Evolutionary conservation across 1,139 yeast genomes (phyloP).

Genomic region (Lodderomyces jiufengensis): DNA sequence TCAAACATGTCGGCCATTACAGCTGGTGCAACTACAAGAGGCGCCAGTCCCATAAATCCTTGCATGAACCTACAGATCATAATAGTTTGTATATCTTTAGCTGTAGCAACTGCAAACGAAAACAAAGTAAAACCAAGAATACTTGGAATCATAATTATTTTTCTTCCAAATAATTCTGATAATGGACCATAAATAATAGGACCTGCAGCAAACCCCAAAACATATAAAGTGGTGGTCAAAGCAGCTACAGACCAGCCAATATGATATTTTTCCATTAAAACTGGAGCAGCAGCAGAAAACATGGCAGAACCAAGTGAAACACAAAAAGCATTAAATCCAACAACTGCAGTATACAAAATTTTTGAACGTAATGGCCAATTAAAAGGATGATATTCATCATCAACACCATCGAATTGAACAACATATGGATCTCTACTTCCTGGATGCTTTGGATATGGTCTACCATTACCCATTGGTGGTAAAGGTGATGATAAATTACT

Average conservation of each 20-base stretch:
- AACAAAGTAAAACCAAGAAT: conserved; percentile 32
- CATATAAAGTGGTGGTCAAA: conserved; percentile 39
- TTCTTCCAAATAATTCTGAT: conserved; percentile 41
- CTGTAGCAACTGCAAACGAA: conserved; percentile 38
- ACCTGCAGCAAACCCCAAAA: conserved; percentile 45
- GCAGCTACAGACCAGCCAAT: conserved; percentile 35
- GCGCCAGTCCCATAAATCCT: conserved; percentile 41
- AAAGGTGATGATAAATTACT: conserved; percentile 16
- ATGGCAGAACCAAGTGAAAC: conserved; percentile 50
- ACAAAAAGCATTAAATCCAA: conserved; percentile 33
- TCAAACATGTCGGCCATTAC: conserved; percentile 39
- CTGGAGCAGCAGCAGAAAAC: conserved; percentile 29
- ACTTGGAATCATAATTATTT: conserved; percentile 26
- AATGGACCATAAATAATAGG: conserved; percentile 44
- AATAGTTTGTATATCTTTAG: conserved; percentile 36
- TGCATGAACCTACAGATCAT: conserved; percentile 41
- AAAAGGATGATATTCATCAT: conserved; percentile 48
- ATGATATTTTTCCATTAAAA: conserved; percentile 25
- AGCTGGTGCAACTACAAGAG: conserved; percentile 45
- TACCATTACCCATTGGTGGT: conserved; percentile 39
- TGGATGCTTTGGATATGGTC: conserved; percentile 34
- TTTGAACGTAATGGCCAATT: conserved; percentile 41
- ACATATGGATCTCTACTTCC: conserved; percentile 33
- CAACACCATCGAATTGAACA: conserved; percentile 47
- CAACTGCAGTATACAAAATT: conserved; percentile 21